These are phyloP conservation scores for Carpinus fangiana DNA, from an alignment of 306 rosid genomes.

Conservation along the genomic window DNA sequence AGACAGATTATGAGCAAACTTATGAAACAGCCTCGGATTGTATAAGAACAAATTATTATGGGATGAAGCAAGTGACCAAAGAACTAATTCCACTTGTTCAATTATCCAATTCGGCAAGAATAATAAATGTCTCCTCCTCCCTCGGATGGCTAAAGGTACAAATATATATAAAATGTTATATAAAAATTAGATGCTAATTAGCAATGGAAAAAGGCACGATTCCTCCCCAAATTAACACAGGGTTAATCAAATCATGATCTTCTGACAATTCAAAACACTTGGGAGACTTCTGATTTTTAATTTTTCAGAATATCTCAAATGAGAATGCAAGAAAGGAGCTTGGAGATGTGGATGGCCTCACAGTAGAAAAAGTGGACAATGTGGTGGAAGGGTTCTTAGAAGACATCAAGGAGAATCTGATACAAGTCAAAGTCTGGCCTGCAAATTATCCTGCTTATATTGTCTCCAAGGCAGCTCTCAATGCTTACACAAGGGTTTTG, in stretches of 20 bases:
- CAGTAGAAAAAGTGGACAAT: background rate
- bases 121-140: background rate
- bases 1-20: background rate
- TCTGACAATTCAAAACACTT: background rate
- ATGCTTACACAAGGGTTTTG: background rate
- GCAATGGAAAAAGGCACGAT: background rate
- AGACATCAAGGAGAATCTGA: background rate
- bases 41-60: conserved; percentile 1
- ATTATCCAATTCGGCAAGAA: conserved; percentile 1
- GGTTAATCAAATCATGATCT: too few species aligned
- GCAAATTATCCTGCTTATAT: background rate
- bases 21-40: background rate
- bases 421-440: background rate
- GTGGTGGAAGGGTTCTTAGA: background rate
- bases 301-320: background rate
- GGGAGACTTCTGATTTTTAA: too few species aligned
- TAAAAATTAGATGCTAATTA: too few species aligned
- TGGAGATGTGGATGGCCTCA: background rate
- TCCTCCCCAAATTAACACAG: too few species aligned
- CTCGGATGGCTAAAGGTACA: background rate
- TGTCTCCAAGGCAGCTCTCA: background rate
- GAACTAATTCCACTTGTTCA: background rate
- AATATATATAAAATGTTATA: too few species aligned
- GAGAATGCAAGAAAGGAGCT: background rate
- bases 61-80: background rate